Base-by-base conservation (phyloP, 2,329 filamentous ascomycete species). In the Aureobasidium leucospermi region DNA sequence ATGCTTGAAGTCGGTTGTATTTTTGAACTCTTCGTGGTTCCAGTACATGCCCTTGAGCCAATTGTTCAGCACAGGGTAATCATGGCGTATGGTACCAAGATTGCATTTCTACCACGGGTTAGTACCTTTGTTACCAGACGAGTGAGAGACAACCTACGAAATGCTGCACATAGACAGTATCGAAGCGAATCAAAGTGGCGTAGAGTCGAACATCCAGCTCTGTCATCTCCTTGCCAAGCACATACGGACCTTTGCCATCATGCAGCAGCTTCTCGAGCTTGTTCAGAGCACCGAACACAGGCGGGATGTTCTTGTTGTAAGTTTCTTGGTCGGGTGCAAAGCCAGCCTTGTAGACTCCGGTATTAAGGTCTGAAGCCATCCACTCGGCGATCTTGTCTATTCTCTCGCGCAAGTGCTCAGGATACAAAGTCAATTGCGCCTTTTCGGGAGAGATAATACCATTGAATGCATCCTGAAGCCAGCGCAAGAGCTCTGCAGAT, bases 1-100 rank as follows among this genome's bases (percentile, higher is more conserved):
- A 65, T 88, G 85, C 62, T 72, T 79, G 63, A 87, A 87, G 62
- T 87, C 75, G 0, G 85, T 87, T 15, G 81, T 84, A 64, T 82
- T 80, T 60, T 69, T 76, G 62, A 83, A 84, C 16, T 71, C 65
- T 1, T 80, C 75, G 34, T 69, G 66, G 60, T 81, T 78, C 77
- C 80, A 84, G 70, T 85, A 86, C 67, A 85, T 66, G 36, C 76
- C 76, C 70, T 79, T 82, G 63, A 86, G 63, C 81, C 83, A 86
- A 63, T 84, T 82, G 67, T 84, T 76, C 59, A 86, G 65, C 10
- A 81, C 75, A 0, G 84, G 84, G 64, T 86, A 86, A 59, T 82
- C 77, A 42, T 70, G 65, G 36, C 84, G 73, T 43, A 87, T 78
- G 10, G 75, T 85, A 2, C 83, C 81, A 32, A 86, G 68, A 67